phyloP scores from a whole-genome alignment of 2,329 filamentous ascomycete genomes.

The Penicillium sp. region DNA sequence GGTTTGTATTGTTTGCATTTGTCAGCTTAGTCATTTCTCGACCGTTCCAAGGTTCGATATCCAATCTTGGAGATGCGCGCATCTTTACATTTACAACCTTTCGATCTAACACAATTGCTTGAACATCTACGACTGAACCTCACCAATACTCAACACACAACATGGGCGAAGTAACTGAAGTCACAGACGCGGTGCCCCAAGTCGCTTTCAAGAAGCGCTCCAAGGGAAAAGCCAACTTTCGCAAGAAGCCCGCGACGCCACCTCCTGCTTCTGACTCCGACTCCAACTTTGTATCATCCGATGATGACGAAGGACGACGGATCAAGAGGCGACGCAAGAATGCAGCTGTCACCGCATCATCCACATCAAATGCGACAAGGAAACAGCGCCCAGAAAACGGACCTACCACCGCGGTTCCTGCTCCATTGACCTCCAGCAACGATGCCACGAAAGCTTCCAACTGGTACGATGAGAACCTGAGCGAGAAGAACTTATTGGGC shows the following conservation, averaged over 20 bases:
- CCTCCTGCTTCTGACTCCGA: conserved; percentile 60
- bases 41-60: neutral
- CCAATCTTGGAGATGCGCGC: neutral
- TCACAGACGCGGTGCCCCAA: conserved; percentile 28
- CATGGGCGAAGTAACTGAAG: conserved; percentile 33
- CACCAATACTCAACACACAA: neutral
- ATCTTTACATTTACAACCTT: neutral
- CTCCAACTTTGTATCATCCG: conserved; percentile 68
- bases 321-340: conserved; percentile 77
- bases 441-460: conserved; percentile 87
- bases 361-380: conserved; percentile 38
- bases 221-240: conserved; percentile 72
- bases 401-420: conserved; percentile 61
- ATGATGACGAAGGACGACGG: conserved; percentile 71
- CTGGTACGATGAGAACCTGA: conserved; percentile 75
- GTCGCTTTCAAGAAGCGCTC: conserved; percentile 78
- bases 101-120: neutral
- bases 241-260: conserved; percentile 78
- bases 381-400: conserved; percentile 48
- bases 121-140: neutral
- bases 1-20: conserved; percentile 8
- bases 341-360: conserved; percentile 65
- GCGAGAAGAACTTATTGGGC: conserved; percentile 47
- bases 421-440: conserved; percentile 64
- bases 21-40: conserved; percentile 1